These are phyloP conservation scores for Zygotorulaspora mrakii DNA, from an alignment of 1,139 yeast species.

Conservation along the genomic window DNA sequence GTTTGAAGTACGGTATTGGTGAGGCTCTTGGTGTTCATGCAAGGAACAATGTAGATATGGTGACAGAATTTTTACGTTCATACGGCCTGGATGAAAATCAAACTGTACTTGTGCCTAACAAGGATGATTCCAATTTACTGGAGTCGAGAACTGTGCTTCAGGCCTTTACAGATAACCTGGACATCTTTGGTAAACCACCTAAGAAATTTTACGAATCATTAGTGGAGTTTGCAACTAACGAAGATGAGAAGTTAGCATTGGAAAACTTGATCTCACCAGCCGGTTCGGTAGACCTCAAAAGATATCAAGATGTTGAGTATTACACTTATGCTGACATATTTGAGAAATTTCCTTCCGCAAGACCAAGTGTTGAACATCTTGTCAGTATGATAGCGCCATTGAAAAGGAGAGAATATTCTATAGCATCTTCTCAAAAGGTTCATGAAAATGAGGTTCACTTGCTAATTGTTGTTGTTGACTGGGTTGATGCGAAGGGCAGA, in stretches of 20 bases:
- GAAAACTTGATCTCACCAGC: conserved; percentile 65
- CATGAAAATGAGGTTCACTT: conserved; percentile 91
- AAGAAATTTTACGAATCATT: conserved; percentile 88
- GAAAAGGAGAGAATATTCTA: conserved; percentile 98
- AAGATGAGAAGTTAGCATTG: conserved; percentile 58
- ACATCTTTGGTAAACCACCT: conserved; percentile 91
- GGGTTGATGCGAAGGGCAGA: conserved; percentile 87
- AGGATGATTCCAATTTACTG: conserved; percentile 52
- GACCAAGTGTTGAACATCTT: conserved; percentile 72
- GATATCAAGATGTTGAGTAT: conserved; percentile 80
- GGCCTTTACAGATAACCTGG: conserved; percentile 72
- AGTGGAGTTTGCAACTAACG: conserved; percentile 69
- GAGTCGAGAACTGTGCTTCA: conserved; percentile 84
- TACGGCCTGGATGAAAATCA: conserved; percentile 67
- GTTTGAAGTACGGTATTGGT: conserved; percentile 87
- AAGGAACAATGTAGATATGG: conserved; percentile 65
- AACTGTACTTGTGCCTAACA: conserved; percentile 66
- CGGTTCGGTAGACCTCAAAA: conserved; percentile 84
- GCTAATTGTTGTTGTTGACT: conserved; percentile 91
- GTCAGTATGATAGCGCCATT: conserved; percentile 74
- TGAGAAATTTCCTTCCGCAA: conserved; percentile 75
- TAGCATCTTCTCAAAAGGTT: conserved; percentile 90
- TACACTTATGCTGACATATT: conserved; percentile 79
- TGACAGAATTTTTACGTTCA: conserved; percentile 61
- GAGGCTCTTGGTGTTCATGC: conserved; percentile 97